phyloP scores from a whole-genome alignment of 23 red algal genomes.

The Pyropia yezoensis region DNA sequence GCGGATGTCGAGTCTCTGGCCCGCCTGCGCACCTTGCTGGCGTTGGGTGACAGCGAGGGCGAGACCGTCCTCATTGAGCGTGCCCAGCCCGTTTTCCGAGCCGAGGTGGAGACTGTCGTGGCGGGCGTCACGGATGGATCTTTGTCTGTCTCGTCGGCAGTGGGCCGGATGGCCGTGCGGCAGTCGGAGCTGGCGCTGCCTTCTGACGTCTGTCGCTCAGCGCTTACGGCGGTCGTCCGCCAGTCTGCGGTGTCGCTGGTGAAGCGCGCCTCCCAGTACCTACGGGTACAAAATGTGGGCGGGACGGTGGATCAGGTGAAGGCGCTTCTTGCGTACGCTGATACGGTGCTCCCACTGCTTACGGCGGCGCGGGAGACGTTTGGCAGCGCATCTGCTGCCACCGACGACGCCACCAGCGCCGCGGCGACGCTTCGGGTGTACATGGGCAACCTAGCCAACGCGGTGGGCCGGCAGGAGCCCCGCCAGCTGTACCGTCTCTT shows the following conservation, averaged over 20 bases:
- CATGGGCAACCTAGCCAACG: conserved; percentile 19
- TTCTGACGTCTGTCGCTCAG: conserved; percentile 19
- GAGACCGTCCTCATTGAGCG: conserved; percentile 33
- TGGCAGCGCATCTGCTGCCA: background rate
- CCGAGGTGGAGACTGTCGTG: conserved; percentile 48
- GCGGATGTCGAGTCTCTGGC: conserved; percentile 37
- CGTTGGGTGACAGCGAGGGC: conserved; percentile 51
- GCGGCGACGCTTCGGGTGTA: conserved; percentile 24
- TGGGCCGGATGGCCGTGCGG: conserved; percentile 42
- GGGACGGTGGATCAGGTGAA: conserved; percentile 32
- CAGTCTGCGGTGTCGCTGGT: conserved; percentile 16
- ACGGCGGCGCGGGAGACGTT: background rate
- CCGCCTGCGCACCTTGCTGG: conserved; percentile 25
- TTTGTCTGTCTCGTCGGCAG: conserved; percentile 30
- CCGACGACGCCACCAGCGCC: conserved; percentile 13
- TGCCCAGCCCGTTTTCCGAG: conserved; percentile 59
- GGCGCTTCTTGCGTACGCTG: conserved; percentile 31
- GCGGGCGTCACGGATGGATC: conserved; percentile 33
- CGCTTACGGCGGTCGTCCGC: conserved; percentile 15
- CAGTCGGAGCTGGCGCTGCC: conserved; percentile 52
- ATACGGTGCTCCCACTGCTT: conserved; percentile 34
- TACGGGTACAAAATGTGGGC: conserved; percentile 64
- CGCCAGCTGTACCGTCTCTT: conserved; percentile 81
- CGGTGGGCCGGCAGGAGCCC: conserved; percentile 48
- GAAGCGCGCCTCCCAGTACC: conserved; percentile 35